Evolutionary conservation across 2,329 filamentous ascomycete genomes (phyloP).

Genomic region (Pseudocercospora ulei): DNA sequence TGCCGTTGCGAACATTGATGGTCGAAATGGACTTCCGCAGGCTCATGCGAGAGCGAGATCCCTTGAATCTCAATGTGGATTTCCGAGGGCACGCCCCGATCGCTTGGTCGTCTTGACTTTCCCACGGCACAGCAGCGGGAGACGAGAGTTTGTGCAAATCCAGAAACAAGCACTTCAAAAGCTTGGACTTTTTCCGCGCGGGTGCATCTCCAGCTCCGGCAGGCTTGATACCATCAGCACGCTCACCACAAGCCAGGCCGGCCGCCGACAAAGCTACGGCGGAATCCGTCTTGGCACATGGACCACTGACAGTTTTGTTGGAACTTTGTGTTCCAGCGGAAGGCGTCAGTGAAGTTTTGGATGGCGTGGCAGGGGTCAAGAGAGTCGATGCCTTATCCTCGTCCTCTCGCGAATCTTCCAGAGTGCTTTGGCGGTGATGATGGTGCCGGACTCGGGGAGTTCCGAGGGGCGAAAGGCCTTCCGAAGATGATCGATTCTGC

Average conservation of each 20-base stretch:
- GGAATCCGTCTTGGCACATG: not conserved
- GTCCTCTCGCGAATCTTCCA: slow-evolving; percentile 9
- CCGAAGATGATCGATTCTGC: slow-evolving; percentile 22
- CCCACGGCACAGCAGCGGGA: not conserved
- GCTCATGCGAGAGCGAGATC: slow-evolving; percentile 11
- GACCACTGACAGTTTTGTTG: too few species aligned
- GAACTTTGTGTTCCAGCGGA: not conserved
- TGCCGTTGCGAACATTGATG: slow-evolving; percentile 13
- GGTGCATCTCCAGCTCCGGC: not conserved
- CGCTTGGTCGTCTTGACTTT: not conserved
- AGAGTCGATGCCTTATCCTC: not conserved
- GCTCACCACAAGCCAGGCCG: not conserved
- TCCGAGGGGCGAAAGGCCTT: slow-evolving; percentile 19
- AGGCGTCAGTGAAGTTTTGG: not conserved
- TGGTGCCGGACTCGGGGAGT: slow-evolving; percentile 9
- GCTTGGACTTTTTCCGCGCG: slow-evolving; percentile 14
- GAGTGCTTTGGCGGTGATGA: slow-evolving; percentile 2
- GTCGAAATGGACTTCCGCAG: slow-evolving; percentile 10
- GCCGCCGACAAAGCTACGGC: not conserved
- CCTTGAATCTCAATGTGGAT: slow-evolving; percentile 4
- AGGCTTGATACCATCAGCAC: not conserved
- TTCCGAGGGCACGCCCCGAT: not conserved
- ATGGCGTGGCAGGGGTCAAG: not conserved
- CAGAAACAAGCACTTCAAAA: slow-evolving; percentile 10
- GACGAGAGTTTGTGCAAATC: slow-evolving; percentile 15